Evolutionary conservation across 768 basidiomycete genomes (phyloP).

Genomic region (Collybia mongolica): DNA sequence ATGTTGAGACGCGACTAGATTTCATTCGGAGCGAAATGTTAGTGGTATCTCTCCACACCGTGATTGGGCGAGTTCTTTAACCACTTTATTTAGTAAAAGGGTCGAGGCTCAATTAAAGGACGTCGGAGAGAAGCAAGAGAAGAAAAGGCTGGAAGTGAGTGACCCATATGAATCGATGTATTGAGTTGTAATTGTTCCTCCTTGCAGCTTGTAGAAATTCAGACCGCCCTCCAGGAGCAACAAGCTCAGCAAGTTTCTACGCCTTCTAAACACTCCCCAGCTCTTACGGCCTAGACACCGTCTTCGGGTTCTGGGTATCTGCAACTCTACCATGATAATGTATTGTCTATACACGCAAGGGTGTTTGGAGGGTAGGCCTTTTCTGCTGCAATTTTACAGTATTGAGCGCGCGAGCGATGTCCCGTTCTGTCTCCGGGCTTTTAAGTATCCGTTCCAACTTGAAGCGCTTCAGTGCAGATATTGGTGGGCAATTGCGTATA

Average conservation of each 20-base stretch:
- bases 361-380: constrained; percentile 9
- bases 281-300: constrained; percentile 5
- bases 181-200: constrained; percentile 9
- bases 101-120: constrained; percentile 84
- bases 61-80: background rate
- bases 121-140: constrained; percentile 70
- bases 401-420: constrained; percentile 31
- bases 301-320: background rate
- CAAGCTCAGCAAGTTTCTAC: constrained; percentile 22
- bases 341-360: background rate
- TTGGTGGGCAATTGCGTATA: constrained; percentile 80
- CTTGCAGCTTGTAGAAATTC: constrained; percentile 64
- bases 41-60: constrained; percentile 20
- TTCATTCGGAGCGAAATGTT: constrained; percentile 91
- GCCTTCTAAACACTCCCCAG: constrained; percentile 4
- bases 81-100: constrained; percentile 48
- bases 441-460: constrained; percentile 61
- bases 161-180: constrained; percentile 6
- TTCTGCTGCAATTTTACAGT: constrained; percentile 11
- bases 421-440: constrained; percentile 67
- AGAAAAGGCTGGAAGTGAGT: constrained; percentile 79
- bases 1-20: constrained; percentile 86
- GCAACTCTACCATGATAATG: background rate
- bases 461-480: constrained; percentile 80
- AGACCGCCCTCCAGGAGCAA: constrained; percentile 52